Base-by-base conservation (phyloP, 306 rosid species). In the Glycyrrhiza uralensis region DNA sequence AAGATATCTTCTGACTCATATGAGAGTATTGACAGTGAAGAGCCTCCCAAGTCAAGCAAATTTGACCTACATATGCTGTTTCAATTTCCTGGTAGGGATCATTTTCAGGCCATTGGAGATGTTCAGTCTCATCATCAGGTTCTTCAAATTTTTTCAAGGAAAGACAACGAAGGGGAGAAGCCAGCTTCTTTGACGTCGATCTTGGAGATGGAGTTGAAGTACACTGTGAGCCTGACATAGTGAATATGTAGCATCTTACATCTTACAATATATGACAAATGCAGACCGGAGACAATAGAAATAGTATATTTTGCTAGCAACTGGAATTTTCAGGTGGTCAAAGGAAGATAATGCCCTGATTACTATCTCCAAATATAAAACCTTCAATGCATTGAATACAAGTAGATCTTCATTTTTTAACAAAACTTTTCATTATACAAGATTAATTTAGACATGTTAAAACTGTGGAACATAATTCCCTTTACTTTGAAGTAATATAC, bases 11-110 rank as follows among this genome's bases (percentile, higher is more conserved):
- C 67, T 87, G 93, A 82, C 79, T 85, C 70, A 86, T 80, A 56
- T 94, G 97, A 63, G 87, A 89, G 85, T 85, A 91, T 71, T 91
- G 98, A 75, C 98, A 94, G 54, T 94, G 98, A 74, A 94, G 95
- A 19, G 96, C 97, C 77, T 94, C 98, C 98, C 98, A 94, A 47
- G 97, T 85, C 87, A 91, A 86, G 85, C 95, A 86, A 20, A 89
- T 74, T 79, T 94, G 98, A 80, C 90, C 98, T n/a, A 87, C 91
- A 69, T 94, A 94, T 33, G 98, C 90, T 24, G 87, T 94, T 61
- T 94, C 97, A 44, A 94, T 79, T 63, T 91, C 96, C 74, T 83
- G 86, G 70, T 66, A 87, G 23, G 90, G 86, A 70, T 83, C 85
- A 54, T 81, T 65, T 49, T 68, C 79, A 9, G 84, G 89, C 76